Conservation (phyloP, 345 rosid genomes). For the Hibiscus tridactylites region DNA sequence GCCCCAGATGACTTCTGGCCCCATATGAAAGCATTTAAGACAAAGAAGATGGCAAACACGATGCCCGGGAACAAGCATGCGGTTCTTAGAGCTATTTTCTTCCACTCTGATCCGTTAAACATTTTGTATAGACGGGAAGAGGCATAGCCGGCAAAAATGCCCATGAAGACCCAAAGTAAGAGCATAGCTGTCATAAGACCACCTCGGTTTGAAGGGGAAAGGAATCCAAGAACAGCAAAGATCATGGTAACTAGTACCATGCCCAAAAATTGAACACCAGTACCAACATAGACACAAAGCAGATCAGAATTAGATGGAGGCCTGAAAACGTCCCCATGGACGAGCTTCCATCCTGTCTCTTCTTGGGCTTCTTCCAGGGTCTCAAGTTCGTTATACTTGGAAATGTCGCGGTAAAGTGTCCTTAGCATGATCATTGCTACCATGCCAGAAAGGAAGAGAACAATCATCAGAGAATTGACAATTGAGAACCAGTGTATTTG, state of each 20-base stretch:
- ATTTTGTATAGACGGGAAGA: background rate
- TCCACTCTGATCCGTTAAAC: background rate
- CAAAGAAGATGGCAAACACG: constrained; percentile 56
- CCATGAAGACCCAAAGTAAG: constrained; percentile 73
- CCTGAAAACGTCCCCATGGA: constrained; percentile 76
- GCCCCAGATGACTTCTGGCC: constrained; percentile 85
- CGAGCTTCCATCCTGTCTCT: constrained; percentile 84
- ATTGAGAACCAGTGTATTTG: constrained; percentile 82
- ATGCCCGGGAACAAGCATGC: constrained; percentile 51
- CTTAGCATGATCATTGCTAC: constrained; percentile 80
- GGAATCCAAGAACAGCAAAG: background rate
- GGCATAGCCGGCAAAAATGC: constrained; percentile 1
- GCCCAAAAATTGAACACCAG: background rate
- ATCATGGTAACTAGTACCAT: constrained; percentile 1
- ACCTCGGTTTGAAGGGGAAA: constrained; percentile 29
- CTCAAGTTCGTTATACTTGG: constrained; percentile 73
- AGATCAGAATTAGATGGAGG: constrained; percentile 34
- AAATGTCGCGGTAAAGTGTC: constrained; percentile 75
- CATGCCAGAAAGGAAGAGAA: constrained; percentile 79
- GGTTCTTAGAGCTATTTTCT: background rate
- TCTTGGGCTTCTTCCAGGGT: constrained; percentile 86
- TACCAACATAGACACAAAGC: constrained; percentile 1
- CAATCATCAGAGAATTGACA: constrained; percentile 78
- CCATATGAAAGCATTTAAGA: constrained; percentile 69
- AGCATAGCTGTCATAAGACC: constrained; percentile 90